phyloP scores from a whole-genome alignment of 352 stramenopile genomes.

The Pythium brassicae region DNA sequence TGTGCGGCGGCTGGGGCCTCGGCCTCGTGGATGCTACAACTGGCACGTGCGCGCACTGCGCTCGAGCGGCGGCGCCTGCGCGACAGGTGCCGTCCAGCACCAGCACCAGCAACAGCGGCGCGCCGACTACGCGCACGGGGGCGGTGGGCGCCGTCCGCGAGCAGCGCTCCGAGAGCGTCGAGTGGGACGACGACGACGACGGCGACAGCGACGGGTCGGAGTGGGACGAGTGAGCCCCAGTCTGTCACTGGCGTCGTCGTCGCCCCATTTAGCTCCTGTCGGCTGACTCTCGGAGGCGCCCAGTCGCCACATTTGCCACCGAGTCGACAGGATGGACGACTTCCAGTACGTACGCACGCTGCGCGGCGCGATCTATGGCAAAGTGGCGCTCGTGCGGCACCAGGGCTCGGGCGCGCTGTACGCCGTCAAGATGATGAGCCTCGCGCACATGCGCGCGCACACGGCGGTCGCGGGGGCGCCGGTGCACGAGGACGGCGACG shows the following conservation, averaged over 20 bases:
- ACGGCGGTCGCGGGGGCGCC: constrained; percentile 33
- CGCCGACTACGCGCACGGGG: no score
- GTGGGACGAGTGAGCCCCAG: no score
- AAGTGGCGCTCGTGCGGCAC: constrained; percentile 19
- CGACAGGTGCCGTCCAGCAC: no score
- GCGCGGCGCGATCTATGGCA: constrained; percentile 23
- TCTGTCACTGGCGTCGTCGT: no score
- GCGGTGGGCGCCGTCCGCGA: no score
- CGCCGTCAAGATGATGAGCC: constrained; percentile 66
- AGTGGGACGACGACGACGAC: constrained; percentile 12
- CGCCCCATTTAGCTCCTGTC: no score
- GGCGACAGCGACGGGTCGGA: not conserved
- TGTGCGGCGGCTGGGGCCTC: constrained; percentile 56
- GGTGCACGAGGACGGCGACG: constrained; percentile 41
- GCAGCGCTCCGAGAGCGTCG: constrained; percentile 9
- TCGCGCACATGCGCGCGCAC: constrained; percentile 41
- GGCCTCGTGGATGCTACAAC: constrained; percentile 39
- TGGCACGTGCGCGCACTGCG: constrained; percentile 53
- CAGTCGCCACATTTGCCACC: no score
- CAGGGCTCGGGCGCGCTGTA: constrained; percentile 23
- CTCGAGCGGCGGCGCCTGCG: no score
- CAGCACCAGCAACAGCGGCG: no score
- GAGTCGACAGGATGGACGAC: constrained; percentile 4
- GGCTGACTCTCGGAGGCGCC: no score
- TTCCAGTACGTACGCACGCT: constrained; percentile 38